These are phyloP conservation scores for Datisca glomerata DNA, from an alignment of 306 rosid genomes.

Conservation along the genomic window DNA sequence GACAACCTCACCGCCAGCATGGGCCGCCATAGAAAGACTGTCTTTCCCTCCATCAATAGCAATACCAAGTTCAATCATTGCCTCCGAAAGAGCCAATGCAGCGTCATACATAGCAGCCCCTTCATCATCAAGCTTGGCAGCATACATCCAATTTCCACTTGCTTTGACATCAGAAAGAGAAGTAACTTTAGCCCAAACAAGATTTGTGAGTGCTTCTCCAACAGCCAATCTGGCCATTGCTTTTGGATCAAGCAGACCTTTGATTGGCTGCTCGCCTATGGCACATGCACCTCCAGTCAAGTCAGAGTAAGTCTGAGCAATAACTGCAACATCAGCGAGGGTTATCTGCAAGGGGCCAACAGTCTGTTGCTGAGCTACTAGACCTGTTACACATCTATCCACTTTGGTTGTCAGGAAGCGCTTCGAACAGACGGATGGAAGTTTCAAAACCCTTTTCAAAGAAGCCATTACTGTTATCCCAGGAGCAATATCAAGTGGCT, in stretches of 20 bases:
- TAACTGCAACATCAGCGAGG: slow-evolving; percentile 85
- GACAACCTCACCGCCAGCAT: no score
- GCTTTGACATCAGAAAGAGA: slow-evolving; percentile 84
- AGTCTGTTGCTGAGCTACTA: slow-evolving; percentile 88
- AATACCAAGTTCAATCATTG: slow-evolving; percentile 83
- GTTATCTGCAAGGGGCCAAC: slow-evolving; percentile 87
- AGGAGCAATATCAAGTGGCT: slow-evolving; percentile 78
- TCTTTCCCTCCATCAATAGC: slow-evolving; percentile 96
- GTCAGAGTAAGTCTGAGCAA: no score
- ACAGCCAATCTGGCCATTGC: slow-evolving; percentile 95
- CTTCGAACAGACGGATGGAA: slow-evolving; percentile 78
- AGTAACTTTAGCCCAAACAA: no score
- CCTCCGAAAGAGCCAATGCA: no score
- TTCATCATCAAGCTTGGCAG: slow-evolving; percentile 92
- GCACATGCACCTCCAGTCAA: no score
- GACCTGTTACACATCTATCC: slow-evolving; percentile 81
- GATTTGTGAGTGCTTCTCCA: slow-evolving; percentile 94
- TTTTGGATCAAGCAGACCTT: slow-evolving; percentile 77
- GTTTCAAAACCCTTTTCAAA: slow-evolving; percentile 66
- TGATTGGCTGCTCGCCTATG: no score
- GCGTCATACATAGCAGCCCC: slow-evolving; percentile 92
- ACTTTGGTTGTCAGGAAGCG: slow-evolving; percentile 69
- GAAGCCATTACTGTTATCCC: slow-evolving; percentile 45
- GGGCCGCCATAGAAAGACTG: no score
- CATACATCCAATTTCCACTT: slow-evolving; percentile 94